Base-by-base conservation (phyloP, 2,329 filamentous ascomycete species). In the Cadophora luteo-olivacea region DNA sequence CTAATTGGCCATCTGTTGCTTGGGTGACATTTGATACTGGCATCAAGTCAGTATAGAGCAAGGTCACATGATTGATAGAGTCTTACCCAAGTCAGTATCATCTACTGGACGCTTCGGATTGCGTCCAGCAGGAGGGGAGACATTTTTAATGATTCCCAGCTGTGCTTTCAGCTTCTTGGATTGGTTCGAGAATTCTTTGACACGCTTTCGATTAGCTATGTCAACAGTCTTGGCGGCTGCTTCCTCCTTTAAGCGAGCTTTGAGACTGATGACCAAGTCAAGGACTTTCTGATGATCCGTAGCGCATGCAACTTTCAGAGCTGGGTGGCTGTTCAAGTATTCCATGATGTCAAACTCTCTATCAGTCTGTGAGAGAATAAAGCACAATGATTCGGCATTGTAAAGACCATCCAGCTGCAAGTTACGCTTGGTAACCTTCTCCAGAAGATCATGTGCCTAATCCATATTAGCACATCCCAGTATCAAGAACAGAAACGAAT, bases 361-460 rank as follows among this genome's bases (percentile, higher is more conserved):
- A 64, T 75, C 74, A 7, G 61, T 72, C 25, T 74, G 60, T 0
- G 68, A 54, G 0, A 75, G 8, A 6, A 75, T 54, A 49, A 74
- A 75, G 52, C 68, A 73, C 8, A 75, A 38, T 1, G 33, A 52
- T 1, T 73, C 67, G 2, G 51, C 33, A 9, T 67, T 66, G 54
- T 65, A 74, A 0, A 63, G 32, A 14, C 68, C 69, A 64, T 75
- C 73, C 12, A 75, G 68, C 22, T 72, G 69, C n/a, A 75, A 32
- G 33, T 58, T 65, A 8, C 65, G 52, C 41, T 71, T 65, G 3
- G 57, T 61, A 3, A 65, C 33, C n/a, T 68, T 69, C 3, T 58
- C 66, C 6, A 75, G 66, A 4, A 73, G 41, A 8, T 71, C 70
- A 12, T 72, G 64, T 6, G 72, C 72, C 68, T 72, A 51, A 16